Conservation (phyloP, 1,139 yeast species). For the Magnusiomyces clavatus region DNA sequence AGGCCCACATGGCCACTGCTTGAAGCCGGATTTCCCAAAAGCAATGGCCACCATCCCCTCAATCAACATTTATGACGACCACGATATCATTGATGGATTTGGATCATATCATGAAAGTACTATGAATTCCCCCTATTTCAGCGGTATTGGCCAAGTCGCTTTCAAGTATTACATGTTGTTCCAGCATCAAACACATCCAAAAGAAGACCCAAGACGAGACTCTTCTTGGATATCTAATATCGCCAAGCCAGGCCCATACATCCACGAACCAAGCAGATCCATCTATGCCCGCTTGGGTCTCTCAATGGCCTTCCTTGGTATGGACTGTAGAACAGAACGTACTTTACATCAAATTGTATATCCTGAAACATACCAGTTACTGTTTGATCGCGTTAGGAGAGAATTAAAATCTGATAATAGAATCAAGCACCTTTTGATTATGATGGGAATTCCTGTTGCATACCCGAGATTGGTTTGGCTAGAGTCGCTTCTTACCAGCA, state of each 20-base stretch:
- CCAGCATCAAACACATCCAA: constrained; percentile 47
- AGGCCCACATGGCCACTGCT: constrained; percentile 57
- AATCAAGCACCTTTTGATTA: constrained; percentile 66
- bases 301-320: constrained; percentile 61
- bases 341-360: constrained; percentile 52
- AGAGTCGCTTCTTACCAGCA: constrained; percentile 56
- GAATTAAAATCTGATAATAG: constrained; percentile 47
- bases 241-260: constrained; percentile 51
- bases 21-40: constrained; percentile 60
- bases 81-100: constrained; percentile 91
- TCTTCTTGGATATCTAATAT: constrained; percentile 31
- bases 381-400: constrained; percentile 51
- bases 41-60: constrained; percentile 80
- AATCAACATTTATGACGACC: constrained; percentile 74
- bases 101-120: constrained; percentile 77
- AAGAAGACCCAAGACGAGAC: constrained; percentile 23
- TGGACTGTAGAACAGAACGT: constrained; percentile 92
- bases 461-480: constrained; percentile 91
- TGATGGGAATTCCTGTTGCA: constrained; percentile 91
- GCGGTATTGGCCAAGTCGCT: constrained; percentile 67
- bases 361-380: constrained; percentile 45
- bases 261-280: constrained; percentile 57
- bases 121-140: constrained; percentile 62
- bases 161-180: constrained; percentile 82
- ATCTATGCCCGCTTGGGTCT: constrained; percentile 66